A percentile compares a stretch with the other conserved stretches of the same genome.
phyloP scores from a whole-genome alignment of 2,329 filamentous ascomycete genomes.

The Massarina eburnea region DNA sequence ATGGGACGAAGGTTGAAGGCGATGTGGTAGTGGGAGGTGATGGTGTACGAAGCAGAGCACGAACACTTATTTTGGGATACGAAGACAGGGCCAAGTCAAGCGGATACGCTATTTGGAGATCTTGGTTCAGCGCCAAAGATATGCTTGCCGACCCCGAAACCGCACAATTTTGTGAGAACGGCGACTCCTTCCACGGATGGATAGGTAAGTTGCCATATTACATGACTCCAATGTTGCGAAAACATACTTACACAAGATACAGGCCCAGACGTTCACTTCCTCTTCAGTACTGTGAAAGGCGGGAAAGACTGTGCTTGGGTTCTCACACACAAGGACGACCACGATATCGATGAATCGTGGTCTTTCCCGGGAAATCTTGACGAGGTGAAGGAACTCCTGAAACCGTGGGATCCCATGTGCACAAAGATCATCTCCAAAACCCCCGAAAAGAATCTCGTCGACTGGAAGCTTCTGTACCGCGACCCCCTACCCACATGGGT shows the following conservation, averaged over 20 bases:
- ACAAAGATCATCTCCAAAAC: slow-evolving; percentile 40
- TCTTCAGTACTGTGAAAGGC: slow-evolving; percentile 41
- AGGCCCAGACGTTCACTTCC: slow-evolving; percentile 43
- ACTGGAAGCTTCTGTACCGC: slow-evolving; percentile 59
- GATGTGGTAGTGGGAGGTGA: slow-evolving; percentile 57
- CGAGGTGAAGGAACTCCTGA: slow-evolving; percentile 35
- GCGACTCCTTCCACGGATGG: slow-evolving; percentile 43
- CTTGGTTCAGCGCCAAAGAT: slow-evolving; percentile 45
- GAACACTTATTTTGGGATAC: slow-evolving; percentile 56
- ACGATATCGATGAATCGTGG: slow-evolving; percentile 41
- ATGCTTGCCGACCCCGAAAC: slow-evolving; percentile 44
- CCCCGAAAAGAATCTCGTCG: slow-evolving; percentile 44
- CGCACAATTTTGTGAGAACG: slow-evolving; percentile 40
- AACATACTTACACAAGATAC: not conserved
- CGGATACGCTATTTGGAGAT: slow-evolving; percentile 57
- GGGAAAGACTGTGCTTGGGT: slow-evolving; percentile 43
- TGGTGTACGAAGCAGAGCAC: slow-evolving; percentile 55
- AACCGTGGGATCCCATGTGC: slow-evolving; percentile 39
- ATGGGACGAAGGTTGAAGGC: slow-evolving; percentile 50
- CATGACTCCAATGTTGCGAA: too few relatives aligned
- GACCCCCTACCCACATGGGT: slow-evolving; percentile 58
- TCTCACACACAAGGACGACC: slow-evolving; percentile 38
- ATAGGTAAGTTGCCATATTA: slow-evolving; percentile 22
- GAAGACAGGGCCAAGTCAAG: slow-evolving; percentile 55
- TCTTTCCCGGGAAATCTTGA: slow-evolving; percentile 38